Base-by-base conservation (phyloP, 2,329 filamentous ascomycete species). In the Diplodia mutila region DNA sequence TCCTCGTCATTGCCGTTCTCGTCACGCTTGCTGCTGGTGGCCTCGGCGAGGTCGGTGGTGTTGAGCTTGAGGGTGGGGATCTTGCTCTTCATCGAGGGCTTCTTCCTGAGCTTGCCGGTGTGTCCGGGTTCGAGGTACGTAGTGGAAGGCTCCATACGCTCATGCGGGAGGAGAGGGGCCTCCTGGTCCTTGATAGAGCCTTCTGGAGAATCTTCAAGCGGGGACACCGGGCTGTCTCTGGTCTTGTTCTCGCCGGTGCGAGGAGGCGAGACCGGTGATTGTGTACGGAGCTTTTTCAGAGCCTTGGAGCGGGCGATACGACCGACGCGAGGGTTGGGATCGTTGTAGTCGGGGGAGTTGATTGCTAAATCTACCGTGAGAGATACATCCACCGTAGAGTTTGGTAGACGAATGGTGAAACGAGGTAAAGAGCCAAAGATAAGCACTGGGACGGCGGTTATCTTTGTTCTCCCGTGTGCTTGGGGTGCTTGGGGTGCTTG, bases 151-250 rank as follows among this genome's bases (percentile, higher is more conserved):
- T n/a, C 7, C 25, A 32, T 55, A n/a, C 63, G 63, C 37, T 65
- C 63, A 23, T 65, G 51, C 1, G 63, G 51, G 9, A 65, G 34
- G 6, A 65, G 32, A 9, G 51, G 63, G 8, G 63, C 63, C 7
- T 54, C 63, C 18, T 39, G 12, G 16, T 48, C 32, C 34, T 11
- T 23, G 48, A 9, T 8, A 48, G 4, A 4, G 49, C 21, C 37
- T 3, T 34, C 16, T 2, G 27, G 8, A 7, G 46, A 27, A 7
- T 49, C 63, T 27, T 39, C 14, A 25, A 54, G 37, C 3, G 63
- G 37, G 18, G 59, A 63, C 6, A 63, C 29, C 12, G 59, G 59
- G n/a, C 59, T 63, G n/a, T 51, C 46, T 4, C 27, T 48, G 14
- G 14, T 8, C 46, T 18, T 34, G 29, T 25, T 25, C 27, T 29